Percentiles rank a stretch among this genome's conserved stretches.
Evolutionary conservation across 352 stramenopile genomes (phyloP).

Genomic region (Phytophthora pisi): DNA sequence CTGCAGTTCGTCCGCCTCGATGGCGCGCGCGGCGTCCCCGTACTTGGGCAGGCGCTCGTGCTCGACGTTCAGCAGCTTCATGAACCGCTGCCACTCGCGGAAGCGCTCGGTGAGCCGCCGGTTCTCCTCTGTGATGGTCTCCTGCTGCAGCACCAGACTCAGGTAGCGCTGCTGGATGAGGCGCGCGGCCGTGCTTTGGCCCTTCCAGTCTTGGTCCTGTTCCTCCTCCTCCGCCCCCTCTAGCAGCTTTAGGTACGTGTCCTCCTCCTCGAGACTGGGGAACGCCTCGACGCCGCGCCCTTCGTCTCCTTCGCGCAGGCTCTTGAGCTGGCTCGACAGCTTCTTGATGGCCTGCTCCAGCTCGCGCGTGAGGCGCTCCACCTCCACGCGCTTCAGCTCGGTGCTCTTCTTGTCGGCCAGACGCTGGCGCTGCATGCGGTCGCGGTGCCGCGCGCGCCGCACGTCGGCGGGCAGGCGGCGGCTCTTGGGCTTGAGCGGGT

Average conservation of each 20-base stretch:
- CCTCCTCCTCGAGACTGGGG: slow-evolving; percentile 13
- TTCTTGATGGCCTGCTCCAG: slow-evolving; percentile 27
- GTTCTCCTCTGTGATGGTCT: slow-evolving; percentile 34
- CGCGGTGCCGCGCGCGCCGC: slow-evolving; percentile 38
- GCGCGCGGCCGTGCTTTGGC: slow-evolving; percentile 14
- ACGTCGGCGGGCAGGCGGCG: slow-evolving; percentile 30
- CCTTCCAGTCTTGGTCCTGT: slow-evolving; percentile 10
- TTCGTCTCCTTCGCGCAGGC: not conserved
- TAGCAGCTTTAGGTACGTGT: slow-evolving; percentile 2
- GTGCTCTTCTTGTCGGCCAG: slow-evolving; percentile 44
- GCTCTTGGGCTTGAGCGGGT: slow-evolving; percentile 9
- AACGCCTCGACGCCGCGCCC: slow-evolving; percentile 16
- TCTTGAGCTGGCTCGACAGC: slow-evolving; percentile 15
- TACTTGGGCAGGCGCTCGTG: slow-evolving; percentile 19
- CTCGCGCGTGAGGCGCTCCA: slow-evolving; percentile 33
- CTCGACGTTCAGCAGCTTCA: slow-evolving; percentile 32
- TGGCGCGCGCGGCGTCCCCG: not conserved
- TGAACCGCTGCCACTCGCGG: slow-evolving; percentile 30
- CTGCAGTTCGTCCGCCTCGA: slow-evolving; percentile 16
- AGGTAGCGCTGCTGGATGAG: slow-evolving; percentile 38
- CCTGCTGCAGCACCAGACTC: slow-evolving; percentile 37
- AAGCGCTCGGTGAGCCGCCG: slow-evolving; percentile 29
- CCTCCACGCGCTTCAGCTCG: slow-evolving; percentile 44
- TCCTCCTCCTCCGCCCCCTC: not conserved
- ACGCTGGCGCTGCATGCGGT: slow-evolving; percentile 49